phyloP scores from a whole-genome alignment of 2,329 filamentous ascomycete species.

The Xylariaceae sp. region DNA sequence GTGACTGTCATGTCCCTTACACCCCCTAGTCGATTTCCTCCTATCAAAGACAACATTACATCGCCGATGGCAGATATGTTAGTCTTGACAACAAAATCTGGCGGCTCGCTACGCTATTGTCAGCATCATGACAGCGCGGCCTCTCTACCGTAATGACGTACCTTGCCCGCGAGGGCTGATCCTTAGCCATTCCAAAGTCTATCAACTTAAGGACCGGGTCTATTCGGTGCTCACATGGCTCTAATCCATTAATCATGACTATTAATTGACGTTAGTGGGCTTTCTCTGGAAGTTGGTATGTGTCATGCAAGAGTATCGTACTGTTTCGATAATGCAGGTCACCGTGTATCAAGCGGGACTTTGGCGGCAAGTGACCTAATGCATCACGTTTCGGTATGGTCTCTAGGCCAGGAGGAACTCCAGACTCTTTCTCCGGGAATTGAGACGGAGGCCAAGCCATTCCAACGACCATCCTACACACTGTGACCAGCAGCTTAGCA shows the following conservation, averaged over 20 bases:
- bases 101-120: background rate
- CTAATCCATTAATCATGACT: constrained; percentile 15
- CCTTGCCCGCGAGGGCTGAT: background rate
- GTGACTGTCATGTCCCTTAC: constrained; percentile 6
- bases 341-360: constrained; percentile 6
- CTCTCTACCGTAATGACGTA: background rate
- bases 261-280: constrained; percentile 1
- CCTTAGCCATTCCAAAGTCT: constrained; percentile 9
- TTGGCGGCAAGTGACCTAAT: constrained; percentile 1
- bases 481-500: constrained; percentile 2
- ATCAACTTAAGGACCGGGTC: constrained; percentile 11
- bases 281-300: background rate
- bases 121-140: background rate
- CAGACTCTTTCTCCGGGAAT: no score
- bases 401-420: constrained; percentile 1
- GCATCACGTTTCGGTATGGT: constrained; percentile 1
- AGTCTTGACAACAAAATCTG: constrained; percentile 2
- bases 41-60: constrained; percentile 11
- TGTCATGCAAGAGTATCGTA: background rate
- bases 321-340: constrained; percentile 12
- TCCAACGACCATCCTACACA: constrained; percentile 10
- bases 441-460: constrained; percentile 12
- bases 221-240: constrained; percentile 3
- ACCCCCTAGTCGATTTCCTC: constrained; percentile 2
- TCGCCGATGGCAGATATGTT: constrained; percentile 8